Percentiles rank a stretch among this genome's conserved stretches.
These are phyloP conservation scores for Metarhizium guizhouense DNA, from an alignment of 2,329 filamentous ascomycete species.

Conservation along the genomic window DNA sequence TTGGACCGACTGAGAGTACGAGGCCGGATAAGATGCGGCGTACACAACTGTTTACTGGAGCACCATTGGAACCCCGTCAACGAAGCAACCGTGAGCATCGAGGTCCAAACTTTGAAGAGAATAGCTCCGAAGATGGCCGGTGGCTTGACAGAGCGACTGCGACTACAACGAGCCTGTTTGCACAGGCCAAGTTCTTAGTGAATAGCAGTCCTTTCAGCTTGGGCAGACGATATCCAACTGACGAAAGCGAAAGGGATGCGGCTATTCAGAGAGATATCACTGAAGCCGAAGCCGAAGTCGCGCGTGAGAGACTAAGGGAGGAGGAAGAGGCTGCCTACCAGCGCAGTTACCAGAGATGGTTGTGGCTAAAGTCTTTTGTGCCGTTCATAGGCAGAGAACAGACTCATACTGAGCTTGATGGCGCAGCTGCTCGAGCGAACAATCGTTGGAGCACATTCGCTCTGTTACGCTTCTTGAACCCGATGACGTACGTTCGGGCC, in stretches of 20 bases:
- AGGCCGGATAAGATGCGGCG: not conserved
- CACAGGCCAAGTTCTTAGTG: slow-evolving; percentile 5
- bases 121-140: slow-evolving; percentile 6
- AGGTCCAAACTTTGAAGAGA: not conserved
- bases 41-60: not conserved
- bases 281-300: slow-evolving; percentile 7
- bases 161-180: slow-evolving; percentile 5
- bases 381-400: slow-evolving; percentile 1
- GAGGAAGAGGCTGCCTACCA: slow-evolving; percentile 3
- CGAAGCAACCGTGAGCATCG: not conserved
- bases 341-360: slow-evolving; percentile 12
- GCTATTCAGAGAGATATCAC: slow-evolving; percentile 14
- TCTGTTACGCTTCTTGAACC: slow-evolving; percentile 21
- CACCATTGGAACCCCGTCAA: not conserved
- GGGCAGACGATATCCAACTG: slow-evolving; percentile 3
- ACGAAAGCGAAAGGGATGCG: slow-evolving; percentile 14
- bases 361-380: slow-evolving; percentile 12
- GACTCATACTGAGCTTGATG: not conserved
- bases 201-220: slow-evolving; percentile 8
- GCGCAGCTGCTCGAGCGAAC: not conserved
- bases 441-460: slow-evolving; percentile 1
- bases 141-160: slow-evolving; percentile 7
- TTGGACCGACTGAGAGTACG: not conserved
- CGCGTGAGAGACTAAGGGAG: slow-evolving; percentile 3
- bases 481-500: slow-evolving; percentile 20